Conservation (phyloP, 768 basidiomycete genomes). For the Amanita subjunquillea region DNA sequence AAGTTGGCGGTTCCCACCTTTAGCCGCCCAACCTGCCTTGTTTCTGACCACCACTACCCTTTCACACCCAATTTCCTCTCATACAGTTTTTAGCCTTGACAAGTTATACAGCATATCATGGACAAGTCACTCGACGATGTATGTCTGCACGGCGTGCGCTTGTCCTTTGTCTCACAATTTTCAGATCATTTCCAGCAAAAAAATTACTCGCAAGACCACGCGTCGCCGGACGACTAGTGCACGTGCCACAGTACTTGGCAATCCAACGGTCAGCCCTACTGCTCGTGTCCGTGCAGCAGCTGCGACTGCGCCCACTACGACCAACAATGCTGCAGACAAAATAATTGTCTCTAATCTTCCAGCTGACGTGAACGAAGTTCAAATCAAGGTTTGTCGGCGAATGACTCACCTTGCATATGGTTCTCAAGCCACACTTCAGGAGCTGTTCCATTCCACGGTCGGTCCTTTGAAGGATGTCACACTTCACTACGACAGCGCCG, state of each 20-base stretch:
- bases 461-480: conserved; percentile 79
- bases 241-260: conserved; percentile 56
- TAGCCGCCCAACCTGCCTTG: conserved; percentile 12
- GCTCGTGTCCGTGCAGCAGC: conserved; percentile 43
- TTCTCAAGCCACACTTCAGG: conserved; percentile 35
- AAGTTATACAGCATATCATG: conserved; percentile 29
- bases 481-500: conserved; percentile 75
- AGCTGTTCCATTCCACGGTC: conserved; percentile 85
- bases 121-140: conserved; percentile 84
- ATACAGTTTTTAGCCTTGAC: conserved; percentile 9
- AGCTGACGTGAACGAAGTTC: conserved; percentile 82
- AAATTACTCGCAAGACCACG: conserved; percentile 34
- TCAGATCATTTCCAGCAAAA: conserved; percentile 63
- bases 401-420: neutral
- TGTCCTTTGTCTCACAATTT: conserved; percentile 13
- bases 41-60: conserved; percentile 24
- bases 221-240: conserved; percentile 29
- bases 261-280: conserved; percentile 31
- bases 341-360: conserved; percentile 96
- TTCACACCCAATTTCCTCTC: conserved; percentile 8
- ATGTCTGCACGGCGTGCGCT: conserved; percentile 15
- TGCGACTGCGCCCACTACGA: conserved; percentile 26
- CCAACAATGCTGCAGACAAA: conserved; percentile 53
- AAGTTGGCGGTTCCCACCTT: neutral
- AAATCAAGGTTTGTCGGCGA: conserved; percentile 68